A percentile compares a stretch with the other conserved stretches of the same genome.
Conservation (phyloP, 805 yeast species). For the Nakazawaea peltata region DNA sequence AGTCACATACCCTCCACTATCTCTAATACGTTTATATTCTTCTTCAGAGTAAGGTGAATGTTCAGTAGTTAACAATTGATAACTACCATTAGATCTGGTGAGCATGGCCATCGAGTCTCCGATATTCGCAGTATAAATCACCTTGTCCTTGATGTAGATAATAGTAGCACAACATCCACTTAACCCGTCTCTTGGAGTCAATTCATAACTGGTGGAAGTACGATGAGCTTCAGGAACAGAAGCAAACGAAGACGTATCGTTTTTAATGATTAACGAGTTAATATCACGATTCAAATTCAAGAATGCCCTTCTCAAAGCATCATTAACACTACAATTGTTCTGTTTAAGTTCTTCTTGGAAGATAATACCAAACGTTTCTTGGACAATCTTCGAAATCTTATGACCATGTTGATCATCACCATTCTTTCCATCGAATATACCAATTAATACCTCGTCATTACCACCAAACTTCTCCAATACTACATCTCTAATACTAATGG, state of each 20-base stretch:
- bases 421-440: conserved; percentile 79
- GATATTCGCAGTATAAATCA: conserved; percentile 73
- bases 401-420: conserved; percentile 51
- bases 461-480: conserved; percentile 86
- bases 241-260: conserved; percentile 30
- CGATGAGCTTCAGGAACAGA: conserved; percentile 41
- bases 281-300: conserved; percentile 75
- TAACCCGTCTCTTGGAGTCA: conserved; percentile 55
- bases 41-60: conserved; percentile 77
- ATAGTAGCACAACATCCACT: conserved; percentile 86
- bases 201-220: conserved; percentile 41
- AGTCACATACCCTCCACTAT: conserved; percentile 85
- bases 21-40: conserved; percentile 81
- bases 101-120: conserved; percentile 86
- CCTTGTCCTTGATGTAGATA: conserved; percentile 64
- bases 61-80: conserved; percentile 57
- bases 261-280: conserved; percentile 47
- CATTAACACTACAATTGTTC: conserved; percentile 44
- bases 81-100: conserved; percentile 77
- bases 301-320: conserved; percentile 79
- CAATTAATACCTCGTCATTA: conserved; percentile 70
- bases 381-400: conserved; percentile 63
- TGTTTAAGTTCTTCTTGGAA: conserved; percentile 61
- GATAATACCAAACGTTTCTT: conserved; percentile 58
- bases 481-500: conserved; percentile 71